Conservation (phyloP, 306 rosid species). For the Castanea mollissima region DNA sequence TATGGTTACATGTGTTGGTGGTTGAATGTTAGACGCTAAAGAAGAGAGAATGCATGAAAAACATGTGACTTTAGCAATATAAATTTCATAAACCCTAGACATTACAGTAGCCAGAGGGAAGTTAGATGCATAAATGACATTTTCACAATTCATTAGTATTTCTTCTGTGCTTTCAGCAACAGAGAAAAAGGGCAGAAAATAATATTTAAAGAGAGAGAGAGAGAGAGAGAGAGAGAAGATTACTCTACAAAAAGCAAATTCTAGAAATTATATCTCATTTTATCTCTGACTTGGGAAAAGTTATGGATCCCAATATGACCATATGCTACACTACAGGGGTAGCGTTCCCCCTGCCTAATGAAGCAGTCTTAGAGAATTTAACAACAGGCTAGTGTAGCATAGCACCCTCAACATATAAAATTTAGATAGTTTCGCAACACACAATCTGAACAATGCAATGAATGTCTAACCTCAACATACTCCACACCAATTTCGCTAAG, state of each 20-base stretch:
- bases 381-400: neutral
- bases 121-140: neutral
- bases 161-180: neutral
- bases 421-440: neutral
- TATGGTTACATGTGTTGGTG: neutral
- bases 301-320: no score
- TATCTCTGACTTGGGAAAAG: neutral
- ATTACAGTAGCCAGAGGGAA: neutral
- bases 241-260: neutral
- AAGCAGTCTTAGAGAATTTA: slow-evolving; percentile 6
- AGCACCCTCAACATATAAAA: neutral
- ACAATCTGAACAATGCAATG: neutral
- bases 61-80: neutral
- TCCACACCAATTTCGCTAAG: slow-evolving; percentile 67
- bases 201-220: neutral
- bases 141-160: neutral
- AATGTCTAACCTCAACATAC: slow-evolving; percentile 68
- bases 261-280: neutral
- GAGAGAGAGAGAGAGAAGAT: neutral
- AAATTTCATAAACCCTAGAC: neutral
- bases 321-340: no score
- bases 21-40: neutral
- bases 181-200: neutral
- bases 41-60: neutral
- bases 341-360: no score